These are phyloP conservation scores for Tulasnella sp. DNA, from an alignment of 768 basidiomycete species.

Conservation along the genomic window DNA sequence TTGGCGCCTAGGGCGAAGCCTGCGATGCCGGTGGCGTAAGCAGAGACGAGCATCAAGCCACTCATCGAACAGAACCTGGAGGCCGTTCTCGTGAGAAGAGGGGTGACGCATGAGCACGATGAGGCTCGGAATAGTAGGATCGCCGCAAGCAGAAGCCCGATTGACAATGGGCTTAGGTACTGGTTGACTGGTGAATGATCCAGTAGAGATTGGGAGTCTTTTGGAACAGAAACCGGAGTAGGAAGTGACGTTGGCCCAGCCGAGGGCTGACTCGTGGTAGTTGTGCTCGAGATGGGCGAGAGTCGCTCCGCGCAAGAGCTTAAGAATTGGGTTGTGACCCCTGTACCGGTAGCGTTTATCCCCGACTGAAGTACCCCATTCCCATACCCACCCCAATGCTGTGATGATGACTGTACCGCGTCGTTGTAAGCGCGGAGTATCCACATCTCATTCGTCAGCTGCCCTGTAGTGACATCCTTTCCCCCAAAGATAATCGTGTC, in stretches of 20 bases:
- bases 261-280: not conserved
- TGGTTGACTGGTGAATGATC: slow-evolving; percentile 40
- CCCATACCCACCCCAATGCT: slow-evolving; percentile 42
- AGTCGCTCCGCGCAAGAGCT: slow-evolving; percentile 45
- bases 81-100: not conserved
- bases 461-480: slow-evolving; percentile 46
- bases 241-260: too few relatives aligned
- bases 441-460: slow-evolving; percentile 67
- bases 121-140: slow-evolving; percentile 36
- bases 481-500: slow-evolving; percentile 78
- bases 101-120: slow-evolving; percentile 15
- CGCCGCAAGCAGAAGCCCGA: slow-evolving; percentile 36
- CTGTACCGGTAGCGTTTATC: slow-evolving; percentile 51
- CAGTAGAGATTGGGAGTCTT: slow-evolving; percentile 21
- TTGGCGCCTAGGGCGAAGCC: slow-evolving; percentile 57
- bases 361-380: slow-evolving; percentile 54
- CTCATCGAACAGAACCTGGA: slow-evolving; percentile 30
- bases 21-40: slow-evolving; percentile 51
- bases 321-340: slow-evolving; percentile 52
- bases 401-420: slow-evolving; percentile 40
- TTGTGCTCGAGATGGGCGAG: slow-evolving; percentile 10
- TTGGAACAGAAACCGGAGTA: too few relatives aligned
- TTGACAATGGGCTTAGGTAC: slow-evolving; percentile 38
- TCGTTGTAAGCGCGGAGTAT: slow-evolving; percentile 61
- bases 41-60: slow-evolving; percentile 34